These are phyloP conservation scores for Moricandia moricandioides DNA, from an alignment of 345 rosid species.

Conservation along the genomic window DNA sequence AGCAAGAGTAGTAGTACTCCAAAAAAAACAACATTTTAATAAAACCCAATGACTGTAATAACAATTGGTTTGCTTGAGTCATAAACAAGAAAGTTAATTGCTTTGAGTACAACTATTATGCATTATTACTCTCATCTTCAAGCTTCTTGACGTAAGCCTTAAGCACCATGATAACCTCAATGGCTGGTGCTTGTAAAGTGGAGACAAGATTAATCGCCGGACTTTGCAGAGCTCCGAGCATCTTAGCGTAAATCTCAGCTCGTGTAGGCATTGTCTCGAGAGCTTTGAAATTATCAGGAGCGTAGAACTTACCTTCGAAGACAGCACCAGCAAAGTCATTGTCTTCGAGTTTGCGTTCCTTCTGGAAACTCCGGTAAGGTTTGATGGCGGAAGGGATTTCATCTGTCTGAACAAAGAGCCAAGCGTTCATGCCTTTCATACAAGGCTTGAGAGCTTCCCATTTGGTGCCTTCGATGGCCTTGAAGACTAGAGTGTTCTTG, in stretches of 20 bases:
- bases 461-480: constrained; percentile 84
- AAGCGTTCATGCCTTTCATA: constrained; percentile 95
- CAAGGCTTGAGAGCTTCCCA: constrained; percentile 88
- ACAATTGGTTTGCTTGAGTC: neutral
- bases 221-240: constrained; percentile 72
- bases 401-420: constrained; percentile 88
- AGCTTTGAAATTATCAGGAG: constrained; percentile 66
- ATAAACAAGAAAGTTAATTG: neutral
- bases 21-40: neutral
- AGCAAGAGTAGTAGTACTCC: neutral
- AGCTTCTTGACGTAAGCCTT: constrained; percentile 85
- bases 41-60: neutral
- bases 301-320: constrained; percentile 87
- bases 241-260: constrained; percentile 80
- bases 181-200: constrained; percentile 86
- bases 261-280: constrained; percentile 82
- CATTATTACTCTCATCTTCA: constrained; percentile 68
- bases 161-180: constrained; percentile 70
- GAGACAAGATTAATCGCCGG: constrained; percentile 77
- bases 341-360: constrained; percentile 63
- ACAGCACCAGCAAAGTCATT: constrained; percentile 89
- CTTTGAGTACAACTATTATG: constrained; percentile 13
- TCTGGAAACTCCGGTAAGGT: constrained; percentile 77
- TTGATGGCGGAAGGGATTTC: constrained; percentile 81
- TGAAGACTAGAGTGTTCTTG: constrained; percentile 77